Percentiles rank a stretch among this genome's conserved stretches.
Conservation (phyloP, 257 asterid genomes). For the Lycium barbarum region DNA sequence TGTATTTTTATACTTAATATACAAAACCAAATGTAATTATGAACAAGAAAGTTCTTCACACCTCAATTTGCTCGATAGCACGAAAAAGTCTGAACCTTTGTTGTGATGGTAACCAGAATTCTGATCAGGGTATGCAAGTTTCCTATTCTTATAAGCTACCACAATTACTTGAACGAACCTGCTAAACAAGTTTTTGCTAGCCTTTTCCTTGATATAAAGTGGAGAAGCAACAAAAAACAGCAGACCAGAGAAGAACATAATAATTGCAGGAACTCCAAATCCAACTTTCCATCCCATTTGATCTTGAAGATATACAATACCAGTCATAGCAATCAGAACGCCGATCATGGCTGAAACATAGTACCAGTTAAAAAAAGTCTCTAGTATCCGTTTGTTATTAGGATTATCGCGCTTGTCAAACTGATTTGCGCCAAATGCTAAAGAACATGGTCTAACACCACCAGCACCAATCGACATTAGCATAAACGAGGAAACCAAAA, state of each 20-base stretch:
- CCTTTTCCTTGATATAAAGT: constrained; percentile 48
- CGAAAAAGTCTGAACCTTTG: constrained; percentile 46
- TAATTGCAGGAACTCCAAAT: constrained; percentile 62
- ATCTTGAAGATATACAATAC: constrained; percentile 67
- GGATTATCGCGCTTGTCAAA: constrained; percentile 45
- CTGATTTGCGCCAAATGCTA: constrained; percentile 84
- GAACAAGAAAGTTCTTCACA: not conserved
- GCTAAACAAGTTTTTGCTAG: constrained; percentile 48
- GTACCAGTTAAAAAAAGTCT: constrained; percentile 70
- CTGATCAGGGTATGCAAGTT: constrained; percentile 36
- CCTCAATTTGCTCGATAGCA: constrained; percentile 64
- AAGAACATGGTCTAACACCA: constrained; percentile 64
- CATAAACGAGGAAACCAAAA: constrained; percentile 54
- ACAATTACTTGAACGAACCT: constrained; percentile 53
- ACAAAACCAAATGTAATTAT: too few relatives aligned
- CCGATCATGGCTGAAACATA: constrained; percentile 59
- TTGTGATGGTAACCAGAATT: constrained; percentile 46
- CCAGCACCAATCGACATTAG: constrained; percentile 77
- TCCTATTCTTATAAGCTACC: constrained; percentile 58
- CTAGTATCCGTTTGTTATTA: constrained; percentile 45
- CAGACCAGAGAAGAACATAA: constrained; percentile 59
- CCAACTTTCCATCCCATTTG: constrained; percentile 72
- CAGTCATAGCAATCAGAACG: constrained; percentile 58
- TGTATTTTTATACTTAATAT: too few relatives aligned
- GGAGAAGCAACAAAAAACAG: constrained; percentile 59